Percentiles rank a stretch among this genome's conserved stretches.
Conservation (phyloP, 306 rosid species). For the Vigna trinervia region DNA sequence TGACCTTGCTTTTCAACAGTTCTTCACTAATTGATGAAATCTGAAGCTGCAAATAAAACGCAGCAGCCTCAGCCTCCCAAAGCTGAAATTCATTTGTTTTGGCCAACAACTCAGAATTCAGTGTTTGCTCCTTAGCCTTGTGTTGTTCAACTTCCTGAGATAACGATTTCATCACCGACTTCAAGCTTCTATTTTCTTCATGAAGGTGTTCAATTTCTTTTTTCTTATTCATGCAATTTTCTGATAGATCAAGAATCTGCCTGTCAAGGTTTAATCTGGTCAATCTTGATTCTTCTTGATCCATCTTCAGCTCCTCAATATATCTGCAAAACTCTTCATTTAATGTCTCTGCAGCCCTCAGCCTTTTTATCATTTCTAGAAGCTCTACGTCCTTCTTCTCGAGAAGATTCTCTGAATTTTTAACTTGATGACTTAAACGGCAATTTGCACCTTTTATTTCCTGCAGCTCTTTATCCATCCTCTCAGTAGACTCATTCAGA, state of each 20-base stretch:
- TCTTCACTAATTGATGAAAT: constrained; percentile 73
- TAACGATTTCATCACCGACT: constrained; percentile 56
- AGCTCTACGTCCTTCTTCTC: constrained; percentile 64
- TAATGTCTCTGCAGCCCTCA: constrained; percentile 51
- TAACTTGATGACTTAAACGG: constrained; percentile 61
- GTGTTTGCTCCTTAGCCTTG: constrained; percentile 65
- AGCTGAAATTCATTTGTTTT: constrained; percentile 73
- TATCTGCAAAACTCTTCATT: constrained; percentile 56
- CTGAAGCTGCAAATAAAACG: constrained; percentile 84
- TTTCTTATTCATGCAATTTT: constrained; percentile 56
- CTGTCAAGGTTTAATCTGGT: constrained; percentile 54
- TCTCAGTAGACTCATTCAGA: constrained; percentile 59
- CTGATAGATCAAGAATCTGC: constrained; percentile 63
- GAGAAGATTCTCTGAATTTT: constrained; percentile 53
- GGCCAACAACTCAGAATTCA: constrained; percentile 70
- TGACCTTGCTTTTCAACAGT: constrained; percentile 72
- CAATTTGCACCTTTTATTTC: constrained; percentile 55
- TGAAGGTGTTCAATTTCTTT: constrained; percentile 64
- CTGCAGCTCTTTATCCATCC: constrained; percentile 60
- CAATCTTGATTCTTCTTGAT: constrained; percentile 57
- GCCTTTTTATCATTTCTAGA: constrained; percentile 61
- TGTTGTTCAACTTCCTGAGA: constrained; percentile 62
- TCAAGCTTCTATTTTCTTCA: constrained; percentile 57
- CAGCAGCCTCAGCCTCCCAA: constrained; percentile 85
- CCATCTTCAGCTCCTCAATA: constrained; percentile 67